Evolutionary conservation across 2,329 filamentous ascomycete genomes (phyloP), one percentile per base, ranked within the genome.

Genomic region (Exophiala dermatitidis): DNA sequence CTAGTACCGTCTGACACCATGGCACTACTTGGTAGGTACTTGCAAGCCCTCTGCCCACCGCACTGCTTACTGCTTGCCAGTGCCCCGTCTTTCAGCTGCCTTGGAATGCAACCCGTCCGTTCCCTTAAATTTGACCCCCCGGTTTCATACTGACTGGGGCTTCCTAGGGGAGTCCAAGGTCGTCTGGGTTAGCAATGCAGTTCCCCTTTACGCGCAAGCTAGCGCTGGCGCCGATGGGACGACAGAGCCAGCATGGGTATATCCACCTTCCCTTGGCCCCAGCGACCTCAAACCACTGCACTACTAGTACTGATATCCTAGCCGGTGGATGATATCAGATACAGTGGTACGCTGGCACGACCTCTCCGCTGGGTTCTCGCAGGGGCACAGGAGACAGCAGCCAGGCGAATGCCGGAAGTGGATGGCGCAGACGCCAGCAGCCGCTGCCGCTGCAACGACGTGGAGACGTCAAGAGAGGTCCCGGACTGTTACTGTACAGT

Each of bases 241-340:
- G n/a, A 37, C 36, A 37, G 32, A 32, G 38, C n/a, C 38, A 50
- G 37, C 19, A 34, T 50, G 48, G 37, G 43, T 42, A 26, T n/a
- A n/a, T n/a, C n/a, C n/a, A n/a, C 47, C 26, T 43, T 8, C 29
- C 26, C 29, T 28, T 30, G 19, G 32, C 32, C 38, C 34, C 41
- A 44, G 12, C 9, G n/a, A n/a, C n/a, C n/a, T 30, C 29, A 46
- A 32, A 33, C 7, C n/a, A 8, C 3, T 8, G 4, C 4, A 6
- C 28, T n/a, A 38, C 5, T 38, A 7, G 10, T n/a, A 10, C 8
- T 38, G 5, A 4, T 8, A 8, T 38, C 5, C 19, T 12, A 41
- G 10, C 5, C 12, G 12, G 38, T 28, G 12, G 10, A 58, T 51
- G 56, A 58, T 58, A 55, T 58, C 56, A 58, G 53, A 48, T 52